Base-by-base conservation (phyloP, 2,329 filamentous ascomycete species). In the Neurospora crassa region DNA sequence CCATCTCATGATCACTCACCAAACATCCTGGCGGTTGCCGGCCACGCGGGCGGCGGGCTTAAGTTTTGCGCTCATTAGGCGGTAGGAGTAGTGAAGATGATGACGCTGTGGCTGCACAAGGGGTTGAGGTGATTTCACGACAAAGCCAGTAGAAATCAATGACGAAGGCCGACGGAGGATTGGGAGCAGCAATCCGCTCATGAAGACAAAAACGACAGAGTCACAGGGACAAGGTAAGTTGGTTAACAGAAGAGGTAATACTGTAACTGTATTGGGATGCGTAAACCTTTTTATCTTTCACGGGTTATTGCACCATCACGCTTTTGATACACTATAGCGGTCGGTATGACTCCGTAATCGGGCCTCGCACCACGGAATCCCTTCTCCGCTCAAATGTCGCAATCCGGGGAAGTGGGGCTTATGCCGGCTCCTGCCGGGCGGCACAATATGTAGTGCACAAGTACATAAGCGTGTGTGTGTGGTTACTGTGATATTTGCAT, bases 41-140 rank as follows among this genome's bases (percentile, higher is more conserved):
- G 73, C 53, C 11, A 77, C 76, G 40, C 76, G 76, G 70, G 75
- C 75, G 11, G 76, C 76, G 29, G 76, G 76, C 70, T 77, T 73
- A 18, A 77, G 70, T 67, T 77, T 77, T 63, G 73, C 74, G 63
- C 71, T 75, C 76, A 77, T 77, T 34, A 63, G 70, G 40, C 68
- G 70, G 69, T 68, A 20, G 18, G 53, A 63, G 53, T 34, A 34
- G 34, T 63, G 53, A 6, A 63, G 53, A 37, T 63, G 24, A 18
- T 63, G 53, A 37, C 53, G 8, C 29, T 63, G 53, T 63, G 53
- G 18, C 16, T 37, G 53, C n/a, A 63, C 14, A 63, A n/a, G 14
- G 5, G 11, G 29, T 37, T 63, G 53, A 63, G 24, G 7, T 11
- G 53, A 18, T 59, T 59, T 63, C 53, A 63, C 53, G 16, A 63